Base-by-base conservation (phyloP, 257 asterid species). In the Perilla frutescens region DNA sequence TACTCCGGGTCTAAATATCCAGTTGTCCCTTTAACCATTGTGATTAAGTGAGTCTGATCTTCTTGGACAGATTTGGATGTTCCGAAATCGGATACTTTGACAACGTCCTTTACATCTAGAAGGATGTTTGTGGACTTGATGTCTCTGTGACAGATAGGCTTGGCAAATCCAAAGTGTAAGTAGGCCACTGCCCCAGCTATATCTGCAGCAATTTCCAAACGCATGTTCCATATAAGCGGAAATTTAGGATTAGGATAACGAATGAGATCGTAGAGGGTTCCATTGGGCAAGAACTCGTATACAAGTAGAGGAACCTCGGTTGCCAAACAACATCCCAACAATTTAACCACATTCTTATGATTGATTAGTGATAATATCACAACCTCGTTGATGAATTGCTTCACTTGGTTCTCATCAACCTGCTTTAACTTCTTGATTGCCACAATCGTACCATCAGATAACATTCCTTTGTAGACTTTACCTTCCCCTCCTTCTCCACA, bases 251-350 rank as follows among this genome's bases (percentile, higher is more conserved):
- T 31, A 0, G 40, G 9, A n/a, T 68, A 41, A 7, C 68, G 75
- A n/a, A 76, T 76, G n/a, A 67, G 71, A 5, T 76, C 58, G 4
- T 5, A 76, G 8, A 76, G 75, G 31, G 63, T 68, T 0, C 80
- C 80, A 29, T 66, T 74, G 0, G 79, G 43, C 37, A 77, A 0
- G 14, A 61, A 62, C 0, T 72, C 77, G 31, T 62, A 72, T 1
- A 72, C 77, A 50, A 72, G 77, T 8, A 72, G 31, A 5, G 77
- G 77, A 61, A 51, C 76, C 9, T 68, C 60, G 0, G 71, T 68
- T 41, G 63, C 80, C 58, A 76, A 8, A 61, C 80, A 60, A 51
- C 80, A 76, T 5, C 82, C 82, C 14, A 72, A 54, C 37, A 78
- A 39, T 49, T 51, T 73, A 2, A 78, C 72, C 43, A 78, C 71